Conservation (phyloP, 2,329 filamentous ascomycete species). For the Berkeleyomyces basicola region DNA sequence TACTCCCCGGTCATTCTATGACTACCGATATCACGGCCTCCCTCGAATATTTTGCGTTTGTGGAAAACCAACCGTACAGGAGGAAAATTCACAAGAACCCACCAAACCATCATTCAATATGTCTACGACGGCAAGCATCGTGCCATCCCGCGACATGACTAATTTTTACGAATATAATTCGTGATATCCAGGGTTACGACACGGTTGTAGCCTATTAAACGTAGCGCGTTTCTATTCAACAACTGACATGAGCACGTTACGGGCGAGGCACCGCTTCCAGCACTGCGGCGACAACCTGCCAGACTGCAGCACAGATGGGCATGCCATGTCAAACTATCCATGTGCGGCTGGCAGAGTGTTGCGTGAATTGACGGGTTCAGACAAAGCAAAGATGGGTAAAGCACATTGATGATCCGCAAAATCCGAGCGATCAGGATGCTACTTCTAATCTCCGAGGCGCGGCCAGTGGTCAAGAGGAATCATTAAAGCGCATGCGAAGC, state of each 20-base stretch:
- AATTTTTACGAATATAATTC: conserved; percentile 62
- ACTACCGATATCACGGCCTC: conserved; percentile 40
- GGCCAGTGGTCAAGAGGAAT: conserved; percentile 37
- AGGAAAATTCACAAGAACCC: conserved; percentile 96
- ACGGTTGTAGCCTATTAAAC: conserved; percentile 50
- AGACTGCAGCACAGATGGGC: conserved; percentile 13
- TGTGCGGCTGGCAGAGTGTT: conserved; percentile 39
- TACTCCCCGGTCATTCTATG: conserved; percentile 20
- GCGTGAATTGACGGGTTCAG: conserved; percentile 21
- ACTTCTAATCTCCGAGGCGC: not conserved
- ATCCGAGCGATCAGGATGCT: conserved; percentile 27
- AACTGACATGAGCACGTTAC: conserved; percentile 37
- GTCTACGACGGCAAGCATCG: conserved; percentile 52
- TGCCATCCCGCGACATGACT: conserved; percentile 53
- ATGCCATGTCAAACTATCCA: conserved; percentile 31
- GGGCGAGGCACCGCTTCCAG: conserved; percentile 21
- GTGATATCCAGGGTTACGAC: conserved; percentile 61
- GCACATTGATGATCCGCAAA: conserved; percentile 36
- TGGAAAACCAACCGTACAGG: conserved; percentile 52
- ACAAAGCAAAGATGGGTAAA: conserved; percentile 26
- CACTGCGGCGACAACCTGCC: not conserved
- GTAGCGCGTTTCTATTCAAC: conserved; percentile 45
- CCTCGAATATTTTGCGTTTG: conserved; percentile 57
- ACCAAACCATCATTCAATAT: conserved; percentile 75
- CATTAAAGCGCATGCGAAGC: conserved; percentile 47